Base-by-base conservation (phyloP, 2,329 filamentous ascomycete species). In the Verticillium longisporum region DNA sequence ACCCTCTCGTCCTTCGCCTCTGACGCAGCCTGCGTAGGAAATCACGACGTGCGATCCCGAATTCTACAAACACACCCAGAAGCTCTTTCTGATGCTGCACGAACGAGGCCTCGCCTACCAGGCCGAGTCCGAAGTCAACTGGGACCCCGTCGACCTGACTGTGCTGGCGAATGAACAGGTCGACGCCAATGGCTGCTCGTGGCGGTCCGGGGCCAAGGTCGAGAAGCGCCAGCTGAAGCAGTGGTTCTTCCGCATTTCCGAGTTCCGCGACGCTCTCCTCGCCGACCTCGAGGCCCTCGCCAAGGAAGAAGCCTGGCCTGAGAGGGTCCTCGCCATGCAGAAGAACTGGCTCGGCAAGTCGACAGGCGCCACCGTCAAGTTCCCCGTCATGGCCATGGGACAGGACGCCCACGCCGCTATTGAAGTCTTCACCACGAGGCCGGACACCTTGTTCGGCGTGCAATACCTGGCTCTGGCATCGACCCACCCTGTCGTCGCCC, bases 91-190 rank as follows among this genome's bases (percentile, higher is more conserved):
- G 61, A 86, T 89, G 75, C 80, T 97, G 5, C 83, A 89, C 71
- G 79, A 89, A 66, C 83, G 84, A 62, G 90, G 89, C 1, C 80
- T 96, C 18, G 92, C 91, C 59, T 95, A 95, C 73, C 92, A 92
- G 71, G 87, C 86, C 37, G 88, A 95, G 67, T 90, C 91, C 21
- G 77, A 92, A 64, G 92, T 96, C 67, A 97, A 97, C 74, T 97
- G 91, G 77, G 92, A 96, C 67, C 92, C 92, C 1, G 83, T 96
- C 33, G 92, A 97, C 71, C 88, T 90, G 71, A 97, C 92, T 0
- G 92, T 97, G 15, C 79, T 97, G 62, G 92, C 92, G 11, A 97
- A 97, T 71, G 92, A 97, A 74, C 92, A 97, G 75, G 91, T 96
- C n/a, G 91, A 96, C 71, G 83, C 89, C 57, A 88, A 91, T 69